Base-by-base conservation (phyloP, 2,329 filamentous ascomycete species). In the Xylariaceae sp. region DNA sequence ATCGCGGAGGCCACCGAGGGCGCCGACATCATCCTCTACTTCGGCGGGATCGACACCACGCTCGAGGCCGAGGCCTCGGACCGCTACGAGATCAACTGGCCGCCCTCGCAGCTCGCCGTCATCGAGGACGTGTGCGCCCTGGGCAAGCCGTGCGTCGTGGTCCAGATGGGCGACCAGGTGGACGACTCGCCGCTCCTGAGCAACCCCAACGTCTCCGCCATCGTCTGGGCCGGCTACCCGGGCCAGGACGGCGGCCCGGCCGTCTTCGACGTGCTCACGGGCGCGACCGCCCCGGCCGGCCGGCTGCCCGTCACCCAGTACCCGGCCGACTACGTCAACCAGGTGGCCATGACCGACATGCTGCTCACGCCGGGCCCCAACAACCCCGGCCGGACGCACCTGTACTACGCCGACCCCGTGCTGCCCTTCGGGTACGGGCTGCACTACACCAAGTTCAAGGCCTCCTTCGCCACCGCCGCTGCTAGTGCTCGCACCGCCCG, bases 11-110 rank as follows among this genome's bases (percentile, higher is more conserved):
- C 46, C 30, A 69, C 68, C 5, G 47, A 58, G 12, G 51, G 60
- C 1, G 59, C 69, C 3, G 71, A 76, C 43, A 52, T 67, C 5
- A 63, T 79, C 38, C 52, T 79, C 22, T 78, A 67, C 45, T 59
- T 70, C 14, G 72, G 70, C 15, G 75, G 75, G 4, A 67, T 75
- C 19, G 72, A 79, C 42, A 65, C 61, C 32, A 56, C 55, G 3
- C 57, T 72, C 12, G 75, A 75, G 43, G 53, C 59, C 4, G 75
- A 80, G 46, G 64, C 57, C 15, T 60, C 56, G 21, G 75, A 80
- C 44, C 65, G 75, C 9, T 54, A 56, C n/a, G 52, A 54, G 10
- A 64, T 78, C 19, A 53, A 57, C 5, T 78, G 74, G 72, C 62
- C 70, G 0, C 58, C 56, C 2, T 60, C 61, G 7, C 73, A 78